Conservation (phyloP, 106 monocot species). For the Amphibolis antarctica region DNA sequence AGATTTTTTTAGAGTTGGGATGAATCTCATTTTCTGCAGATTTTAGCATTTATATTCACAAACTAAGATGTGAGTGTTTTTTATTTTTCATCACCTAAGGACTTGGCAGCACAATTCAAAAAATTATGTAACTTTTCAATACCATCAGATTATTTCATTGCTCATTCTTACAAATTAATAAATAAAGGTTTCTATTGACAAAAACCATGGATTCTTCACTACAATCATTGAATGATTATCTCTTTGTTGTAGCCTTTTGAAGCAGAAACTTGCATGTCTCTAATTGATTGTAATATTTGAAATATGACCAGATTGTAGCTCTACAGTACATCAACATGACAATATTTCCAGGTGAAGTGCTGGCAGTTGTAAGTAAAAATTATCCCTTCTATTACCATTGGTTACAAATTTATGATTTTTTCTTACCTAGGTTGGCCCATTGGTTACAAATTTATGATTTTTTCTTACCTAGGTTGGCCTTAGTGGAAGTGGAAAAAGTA, state of each 20-base stretch:
- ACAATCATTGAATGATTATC: neutral
- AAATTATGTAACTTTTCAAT: too few relatives aligned
- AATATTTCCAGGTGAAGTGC: constrained; percentile 61
- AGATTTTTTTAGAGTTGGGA: too few relatives aligned
- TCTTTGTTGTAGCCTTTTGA: neutral
- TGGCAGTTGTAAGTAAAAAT: constrained; percentile 70
- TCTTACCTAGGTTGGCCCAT: constrained; percentile 58
- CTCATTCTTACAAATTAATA: too few relatives aligned
- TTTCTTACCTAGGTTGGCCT: constrained; percentile 64
- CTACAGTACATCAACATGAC: constrained; percentile 43
- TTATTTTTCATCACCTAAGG: too few relatives aligned
- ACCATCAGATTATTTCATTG: too few relatives aligned
- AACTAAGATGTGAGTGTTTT: too few relatives aligned
- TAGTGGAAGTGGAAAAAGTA: constrained; percentile 99
- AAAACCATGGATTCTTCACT: too few relatives aligned
- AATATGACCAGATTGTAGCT: constrained; percentile 38
- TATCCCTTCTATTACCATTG: neutral
- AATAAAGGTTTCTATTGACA: too few relatives aligned
- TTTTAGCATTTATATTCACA: too few relatives aligned
- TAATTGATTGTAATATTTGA: neutral
- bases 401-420: neutral
- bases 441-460: neutral
- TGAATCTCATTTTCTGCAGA: too few relatives aligned
- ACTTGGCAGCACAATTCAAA: too few relatives aligned
- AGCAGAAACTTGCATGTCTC: neutral